These are phyloP conservation scores for Xerocomus potaroensis DNA, from an alignment of 768 basidiomycete species.

Conservation along the genomic window DNA sequence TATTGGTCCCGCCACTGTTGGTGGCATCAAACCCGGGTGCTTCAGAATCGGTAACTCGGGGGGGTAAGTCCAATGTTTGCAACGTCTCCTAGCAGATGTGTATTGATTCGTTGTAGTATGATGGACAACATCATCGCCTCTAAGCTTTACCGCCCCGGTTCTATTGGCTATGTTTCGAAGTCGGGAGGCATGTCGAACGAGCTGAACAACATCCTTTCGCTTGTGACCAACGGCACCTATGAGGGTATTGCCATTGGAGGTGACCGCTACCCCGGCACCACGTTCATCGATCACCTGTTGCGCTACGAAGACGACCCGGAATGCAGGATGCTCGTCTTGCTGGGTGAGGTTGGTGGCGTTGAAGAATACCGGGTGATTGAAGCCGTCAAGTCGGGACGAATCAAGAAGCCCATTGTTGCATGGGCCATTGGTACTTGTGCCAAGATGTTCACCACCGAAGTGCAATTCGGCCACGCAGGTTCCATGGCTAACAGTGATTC, in stretches of 20 bases:
- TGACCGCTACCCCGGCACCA: conserved; percentile 97
- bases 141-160: conserved; percentile 96
- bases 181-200: conserved; percentile 99
- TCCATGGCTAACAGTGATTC: conserved; percentile 96
- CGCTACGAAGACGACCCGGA: conserved; percentile 96
- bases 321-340: conserved; percentile 98
- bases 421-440: conserved; percentile 99
- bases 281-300: conserved; percentile 98
- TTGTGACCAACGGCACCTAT: conserved; percentile 96
- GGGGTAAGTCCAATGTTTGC: conserved; percentile 50
- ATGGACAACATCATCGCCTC: conserved; percentile 99
- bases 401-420: conserved; percentile 98
- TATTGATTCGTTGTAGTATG: conserved; percentile 54
- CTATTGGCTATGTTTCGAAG: conserved; percentile 98
- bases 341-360: conserved; percentile 98
- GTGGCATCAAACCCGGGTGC: conserved; percentile 99
- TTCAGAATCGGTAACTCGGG: conserved; percentile 99
- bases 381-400: conserved; percentile 87
- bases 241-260: conserved; percentile 99
- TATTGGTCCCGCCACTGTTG: conserved; percentile 95
- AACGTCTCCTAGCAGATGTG: neutral
- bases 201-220: conserved; percentile 98
- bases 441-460: conserved; percentile 99
- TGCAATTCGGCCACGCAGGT: conserved; percentile 99
- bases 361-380: conserved; percentile 99